Percentiles rank a stretch among this genome's conserved stretches.
Evolutionary conservation across 2,329 filamentous ascomycete species (phyloP).

Genomic region (Fusarium pseudocircinatum): DNA sequence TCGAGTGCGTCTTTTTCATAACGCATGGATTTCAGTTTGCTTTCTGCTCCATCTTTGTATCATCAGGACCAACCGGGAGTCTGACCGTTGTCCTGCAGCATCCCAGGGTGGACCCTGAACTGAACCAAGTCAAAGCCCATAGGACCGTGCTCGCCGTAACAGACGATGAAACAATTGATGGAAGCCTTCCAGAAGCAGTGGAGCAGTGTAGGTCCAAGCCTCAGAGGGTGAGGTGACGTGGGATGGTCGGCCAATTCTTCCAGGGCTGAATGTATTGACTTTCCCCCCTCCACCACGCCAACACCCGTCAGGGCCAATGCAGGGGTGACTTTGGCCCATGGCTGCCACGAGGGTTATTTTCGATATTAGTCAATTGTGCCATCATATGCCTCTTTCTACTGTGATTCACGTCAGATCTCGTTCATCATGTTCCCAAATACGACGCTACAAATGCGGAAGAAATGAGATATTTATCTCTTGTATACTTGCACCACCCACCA

Average conservation of each 20-base stretch:
- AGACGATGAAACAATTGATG: conserved; percentile 42
- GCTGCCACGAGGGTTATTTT: conserved; percentile 42
- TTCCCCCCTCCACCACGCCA: conserved; percentile 14
- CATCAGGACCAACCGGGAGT: conserved; percentile 33
- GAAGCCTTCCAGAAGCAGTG: conserved; percentile 46
- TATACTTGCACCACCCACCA: background rate
- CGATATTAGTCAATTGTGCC: conserved; percentile 19
- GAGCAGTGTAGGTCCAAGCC: conserved; percentile 6
- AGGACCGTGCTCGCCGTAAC: conserved; percentile 34
- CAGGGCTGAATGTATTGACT: conserved; percentile 34
- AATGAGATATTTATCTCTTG: background rate
- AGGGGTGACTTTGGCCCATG: conserved; percentile 42
- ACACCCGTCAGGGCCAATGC: conserved; percentile 20
- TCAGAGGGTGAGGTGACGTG: conserved; percentile 17
- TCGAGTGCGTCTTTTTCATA: background rate
- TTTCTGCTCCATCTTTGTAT: conserved; percentile 20
- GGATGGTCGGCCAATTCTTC: conserved; percentile 11
- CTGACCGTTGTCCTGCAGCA: conserved; percentile 22
- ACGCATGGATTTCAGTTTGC: conserved; percentile 1
- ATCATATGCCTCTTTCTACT: conserved; percentile 42
- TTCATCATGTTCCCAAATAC: conserved; percentile 27
- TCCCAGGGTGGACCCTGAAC: conserved; percentile 33
- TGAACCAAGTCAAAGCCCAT: conserved; percentile 12
- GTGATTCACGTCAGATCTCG: conserved; percentile 31
- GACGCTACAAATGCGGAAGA: conserved; percentile 26